Evolutionary conservation across 2,329 filamentous ascomycete species (phyloP).

Genomic region (Zopfia rhizophila): DNA sequence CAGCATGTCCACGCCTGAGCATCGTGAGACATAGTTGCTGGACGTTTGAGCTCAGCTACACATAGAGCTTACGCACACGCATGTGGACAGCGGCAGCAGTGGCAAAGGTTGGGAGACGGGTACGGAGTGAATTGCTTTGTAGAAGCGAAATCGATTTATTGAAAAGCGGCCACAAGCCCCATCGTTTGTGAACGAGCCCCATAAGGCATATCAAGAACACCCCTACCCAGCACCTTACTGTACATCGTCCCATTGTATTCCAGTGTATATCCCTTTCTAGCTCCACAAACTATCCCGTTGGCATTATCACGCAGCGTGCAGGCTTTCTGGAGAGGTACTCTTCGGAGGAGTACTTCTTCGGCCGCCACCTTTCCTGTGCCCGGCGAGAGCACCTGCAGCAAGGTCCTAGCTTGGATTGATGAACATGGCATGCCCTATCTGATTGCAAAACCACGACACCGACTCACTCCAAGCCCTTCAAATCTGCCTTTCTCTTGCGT

Average conservation of each 20-base stretch:
- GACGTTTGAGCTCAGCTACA: slow-evolving; percentile 2
- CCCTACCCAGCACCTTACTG: too few species aligned
- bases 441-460: slow-evolving; percentile 11
- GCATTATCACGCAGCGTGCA: too few species aligned
- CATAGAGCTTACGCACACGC: slow-evolving; percentile 26
- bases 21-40: slow-evolving; percentile 12
- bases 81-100: slow-evolving; percentile 12
- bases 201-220: too few species aligned
- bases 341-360: too few species aligned
- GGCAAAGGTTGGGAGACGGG: too few species aligned
- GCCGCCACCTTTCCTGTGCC: too few species aligned
- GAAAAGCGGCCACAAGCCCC: too few species aligned
- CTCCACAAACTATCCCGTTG: neutral
- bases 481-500: slow-evolving; percentile 12
- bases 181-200: too few species aligned
- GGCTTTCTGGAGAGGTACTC: too few species aligned
- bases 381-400: slow-evolving; percentile 4
- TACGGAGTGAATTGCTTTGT: too few species aligned
- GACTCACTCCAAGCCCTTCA: neutral
- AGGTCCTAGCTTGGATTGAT: slow-evolving; percentile 13
- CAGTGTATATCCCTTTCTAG: neutral
- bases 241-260: too few species aligned
- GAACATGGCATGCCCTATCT: slow-evolving; percentile 14
- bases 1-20: neutral
- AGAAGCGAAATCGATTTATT: too few species aligned